These are phyloP conservation scores for Elymus sibiricus DNA, from an alignment of 176 grass and related monocot genomes.

Conservation along the genomic window DNA sequence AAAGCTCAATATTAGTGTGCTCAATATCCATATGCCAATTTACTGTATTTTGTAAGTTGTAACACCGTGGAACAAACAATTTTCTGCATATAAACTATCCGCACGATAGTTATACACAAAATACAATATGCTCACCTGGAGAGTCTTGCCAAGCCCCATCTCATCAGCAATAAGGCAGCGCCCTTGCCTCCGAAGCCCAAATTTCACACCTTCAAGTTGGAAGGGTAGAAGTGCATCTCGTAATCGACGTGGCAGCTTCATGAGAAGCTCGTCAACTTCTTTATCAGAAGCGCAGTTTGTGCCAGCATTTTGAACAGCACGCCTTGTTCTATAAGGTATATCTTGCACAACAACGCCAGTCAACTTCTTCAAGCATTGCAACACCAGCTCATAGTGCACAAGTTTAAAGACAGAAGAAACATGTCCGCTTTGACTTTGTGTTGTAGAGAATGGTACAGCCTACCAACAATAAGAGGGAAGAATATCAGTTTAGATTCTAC, in stretches of 20 bases:
- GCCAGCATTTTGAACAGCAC: constrained; percentile 40
- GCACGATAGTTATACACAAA: neutral
- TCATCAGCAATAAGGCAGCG: constrained; percentile 95
- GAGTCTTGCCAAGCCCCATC: constrained; percentile 97
- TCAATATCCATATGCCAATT: neutral
- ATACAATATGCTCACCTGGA: constrained; percentile 54
- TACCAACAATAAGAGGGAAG: constrained; percentile 27
- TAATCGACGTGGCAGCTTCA: constrained; percentile 51
- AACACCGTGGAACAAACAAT: constrained; percentile 13
- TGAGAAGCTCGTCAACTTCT: constrained; percentile 70
- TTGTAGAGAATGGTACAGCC: constrained; percentile 64
- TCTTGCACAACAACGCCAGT: constrained; percentile 52
- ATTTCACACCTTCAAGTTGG: constrained; percentile 83
- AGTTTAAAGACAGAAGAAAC: constrained; percentile 76
- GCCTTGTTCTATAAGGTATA: constrained; percentile 62
- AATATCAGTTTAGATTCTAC: constrained; percentile 21
- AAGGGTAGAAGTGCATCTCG: constrained; percentile 73
- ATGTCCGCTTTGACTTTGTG: constrained; percentile 57
- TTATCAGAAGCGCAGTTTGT: constrained; percentile 51
- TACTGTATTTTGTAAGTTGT: neutral
- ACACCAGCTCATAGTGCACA: constrained; percentile 53
- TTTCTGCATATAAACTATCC: neutral
- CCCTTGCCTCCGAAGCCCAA: constrained; percentile 74
- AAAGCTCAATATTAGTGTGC: neutral
- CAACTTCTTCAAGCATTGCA: constrained; percentile 76